Percentiles rank a stretch among this genome's conserved stretches.
Conservation (phyloP, 805 yeast genomes). For the Blastobotrys mokoenaii region DNA sequence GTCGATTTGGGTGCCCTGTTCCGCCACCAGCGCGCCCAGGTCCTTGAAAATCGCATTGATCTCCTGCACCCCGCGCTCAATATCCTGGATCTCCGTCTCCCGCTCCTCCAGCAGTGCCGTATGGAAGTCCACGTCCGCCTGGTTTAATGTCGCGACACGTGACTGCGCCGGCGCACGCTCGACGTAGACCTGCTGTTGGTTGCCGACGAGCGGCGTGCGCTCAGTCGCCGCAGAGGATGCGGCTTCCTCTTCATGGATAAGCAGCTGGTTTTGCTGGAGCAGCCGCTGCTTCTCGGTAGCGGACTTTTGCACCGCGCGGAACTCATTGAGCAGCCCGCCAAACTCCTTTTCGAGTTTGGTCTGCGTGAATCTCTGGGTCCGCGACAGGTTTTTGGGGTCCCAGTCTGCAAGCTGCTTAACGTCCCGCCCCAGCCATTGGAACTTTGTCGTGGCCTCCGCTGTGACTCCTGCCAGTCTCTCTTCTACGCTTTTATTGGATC, state of each 20-base stretch:
- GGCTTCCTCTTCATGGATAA: neutral
- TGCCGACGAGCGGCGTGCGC: slow-evolving; percentile 19
- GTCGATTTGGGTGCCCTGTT: slow-evolving; percentile 81
- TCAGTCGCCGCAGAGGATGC: slow-evolving; percentile 5
- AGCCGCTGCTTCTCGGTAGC: slow-evolving; percentile 41
- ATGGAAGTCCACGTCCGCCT: slow-evolving; percentile 24
- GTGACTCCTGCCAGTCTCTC: slow-evolving; percentile 11
- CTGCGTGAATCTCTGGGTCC: slow-evolving; percentile 32
- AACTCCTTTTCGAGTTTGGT: slow-evolving; percentile 52
- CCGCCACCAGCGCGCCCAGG: slow-evolving; percentile 64
- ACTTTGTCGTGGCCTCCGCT: slow-evolving; percentile 13
- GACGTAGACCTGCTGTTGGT: slow-evolving; percentile 36
- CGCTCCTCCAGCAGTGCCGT: slow-evolving; percentile 50
- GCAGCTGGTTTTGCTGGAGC: slow-evolving; percentile 13
- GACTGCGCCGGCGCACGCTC: slow-evolving; percentile 5
- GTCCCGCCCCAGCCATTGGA: slow-evolving; percentile 12
- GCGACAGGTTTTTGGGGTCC: slow-evolving; percentile 10
- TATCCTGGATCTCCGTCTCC: slow-evolving; percentile 59
- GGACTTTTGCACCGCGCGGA: slow-evolving; percentile 33
- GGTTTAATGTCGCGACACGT: slow-evolving; percentile 8
- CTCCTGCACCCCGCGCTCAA: slow-evolving; percentile 72
- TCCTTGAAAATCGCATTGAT: slow-evolving; percentile 81
- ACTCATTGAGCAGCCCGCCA: slow-evolving; percentile 40
- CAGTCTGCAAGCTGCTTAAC: slow-evolving; percentile 12
- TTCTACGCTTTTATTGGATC: slow-evolving; percentile 5